Conservation (phyloP, 305 asterid genomes). For the Rubia tinctorum region DNA sequence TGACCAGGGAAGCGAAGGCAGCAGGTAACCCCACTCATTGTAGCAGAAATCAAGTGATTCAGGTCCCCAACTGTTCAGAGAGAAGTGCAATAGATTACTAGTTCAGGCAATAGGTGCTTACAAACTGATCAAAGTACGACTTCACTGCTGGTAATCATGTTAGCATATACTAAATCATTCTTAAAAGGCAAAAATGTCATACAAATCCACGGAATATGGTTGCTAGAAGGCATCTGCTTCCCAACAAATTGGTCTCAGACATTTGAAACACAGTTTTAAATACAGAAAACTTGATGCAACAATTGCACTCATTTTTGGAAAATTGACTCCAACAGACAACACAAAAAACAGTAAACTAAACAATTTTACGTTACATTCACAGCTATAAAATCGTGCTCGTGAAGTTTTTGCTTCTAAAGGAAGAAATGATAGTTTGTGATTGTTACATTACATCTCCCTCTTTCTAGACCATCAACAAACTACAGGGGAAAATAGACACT, state of each 20-base stretch:
- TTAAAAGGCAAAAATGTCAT: background rate
- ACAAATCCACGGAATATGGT: background rate
- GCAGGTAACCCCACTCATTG: conserved; percentile 84
- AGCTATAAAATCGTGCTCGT: background rate
- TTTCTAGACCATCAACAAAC: background rate
- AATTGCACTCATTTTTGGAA: background rate
- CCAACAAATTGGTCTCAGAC: background rate
- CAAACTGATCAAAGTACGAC: background rate
- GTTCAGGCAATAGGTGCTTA: background rate
- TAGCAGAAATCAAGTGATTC: conserved; percentile 74
- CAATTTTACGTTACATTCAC: background rate
- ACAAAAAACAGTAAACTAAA: background rate
- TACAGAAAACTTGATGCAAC: background rate
- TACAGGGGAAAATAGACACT: background rate
- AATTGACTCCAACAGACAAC: background rate
- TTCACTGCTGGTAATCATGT: background rate
- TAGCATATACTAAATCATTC: background rate
- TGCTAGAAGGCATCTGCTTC: background rate
- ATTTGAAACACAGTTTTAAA: background rate
- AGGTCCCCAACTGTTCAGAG: conserved; percentile 60
- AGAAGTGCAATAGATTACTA: background rate
- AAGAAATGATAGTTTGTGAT: background rate
- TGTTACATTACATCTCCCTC: background rate
- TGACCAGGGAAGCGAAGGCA: conserved; percentile 82
- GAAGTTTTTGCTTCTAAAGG: background rate